phyloP scores from a whole-genome alignment of 1,284 basidiomycete species.

The Microbotryomycetes sp. region DNA sequence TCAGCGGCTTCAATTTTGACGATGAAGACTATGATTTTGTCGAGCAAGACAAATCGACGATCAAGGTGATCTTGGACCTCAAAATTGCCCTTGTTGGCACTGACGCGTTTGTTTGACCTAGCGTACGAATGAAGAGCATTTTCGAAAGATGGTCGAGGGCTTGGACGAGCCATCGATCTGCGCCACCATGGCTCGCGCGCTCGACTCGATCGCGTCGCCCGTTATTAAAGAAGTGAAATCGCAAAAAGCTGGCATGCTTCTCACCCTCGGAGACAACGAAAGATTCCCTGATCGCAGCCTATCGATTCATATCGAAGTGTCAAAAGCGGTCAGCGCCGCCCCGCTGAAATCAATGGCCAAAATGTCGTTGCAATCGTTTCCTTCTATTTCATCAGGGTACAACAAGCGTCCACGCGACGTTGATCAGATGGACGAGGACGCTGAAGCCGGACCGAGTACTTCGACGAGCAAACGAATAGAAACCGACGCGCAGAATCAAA shows the following conservation, averaged over 20 bases:
- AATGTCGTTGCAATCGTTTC: slow-evolving; percentile 47
- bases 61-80: slow-evolving; percentile 52
- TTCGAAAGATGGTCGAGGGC: slow-evolving; percentile 50
- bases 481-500: background rate
- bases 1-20: slow-evolving; percentile 70
- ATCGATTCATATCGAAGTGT: slow-evolving; percentile 65
- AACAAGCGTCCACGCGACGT: slow-evolving; percentile 27
- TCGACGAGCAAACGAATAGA: background rate
- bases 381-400: background rate
- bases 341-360: slow-evolving; percentile 75
- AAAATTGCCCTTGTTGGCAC: slow-evolving; percentile 26
- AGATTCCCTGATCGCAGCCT: slow-evolving; percentile 60
- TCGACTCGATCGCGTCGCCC: slow-evolving; percentile 61
- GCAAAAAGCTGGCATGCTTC: slow-evolving; percentile 52
- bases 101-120: slow-evolving; percentile 39
- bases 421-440: slow-evolving; percentile 27
- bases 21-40: slow-evolving; percentile 58
- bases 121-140: slow-evolving; percentile 73
- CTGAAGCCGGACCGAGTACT: background rate
- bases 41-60: slow-evolving; percentile 59
- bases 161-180: slow-evolving; percentile 48
- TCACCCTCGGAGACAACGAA: slow-evolving; percentile 68
- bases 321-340: slow-evolving; percentile 71
- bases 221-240: slow-evolving; percentile 63
- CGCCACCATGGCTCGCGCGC: slow-evolving; percentile 63